A percentile compares a stretch with the other conserved stretches of the same genome.
These are phyloP conservation scores for Solanum lycopersicoides DNA, from an alignment of 257 asterid genomes.

Conservation along the genomic window DNA sequence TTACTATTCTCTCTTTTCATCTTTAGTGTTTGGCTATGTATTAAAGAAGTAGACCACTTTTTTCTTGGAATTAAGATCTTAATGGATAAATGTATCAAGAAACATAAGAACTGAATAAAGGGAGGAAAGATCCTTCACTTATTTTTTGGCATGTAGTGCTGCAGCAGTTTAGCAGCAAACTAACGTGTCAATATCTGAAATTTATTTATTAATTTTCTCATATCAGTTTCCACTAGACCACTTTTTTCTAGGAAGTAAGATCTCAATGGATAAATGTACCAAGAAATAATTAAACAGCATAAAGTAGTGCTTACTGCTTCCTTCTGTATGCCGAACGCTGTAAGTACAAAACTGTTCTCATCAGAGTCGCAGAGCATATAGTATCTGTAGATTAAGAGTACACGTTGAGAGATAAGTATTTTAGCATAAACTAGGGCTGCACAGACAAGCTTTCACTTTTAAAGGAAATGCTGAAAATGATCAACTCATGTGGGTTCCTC, in stretches of 20 bases:
- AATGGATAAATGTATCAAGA: neutral
- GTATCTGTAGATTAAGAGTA: neutral
- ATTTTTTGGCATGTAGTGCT: neutral
- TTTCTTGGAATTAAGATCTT: neutral
- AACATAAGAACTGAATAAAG: neutral
- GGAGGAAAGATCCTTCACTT: neutral
- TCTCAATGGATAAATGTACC: neutral
- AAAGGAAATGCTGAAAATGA: neutral
- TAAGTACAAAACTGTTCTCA: neutral
- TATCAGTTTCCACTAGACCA: neutral
- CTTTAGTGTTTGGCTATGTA: neutral
- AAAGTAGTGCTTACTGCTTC: slow-evolving; percentile 47
- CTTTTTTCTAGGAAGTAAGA: neutral
- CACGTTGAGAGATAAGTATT: neutral
- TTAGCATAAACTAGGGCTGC: neutral
- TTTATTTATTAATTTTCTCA: too few species aligned
- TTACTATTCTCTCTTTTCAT: neutral
- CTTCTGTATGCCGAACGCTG: neutral
- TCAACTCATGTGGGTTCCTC: neutral
- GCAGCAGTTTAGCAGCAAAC: neutral
- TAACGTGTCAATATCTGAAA: neutral
- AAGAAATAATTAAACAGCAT: neutral
- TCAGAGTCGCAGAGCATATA: slow-evolving; percentile 49
- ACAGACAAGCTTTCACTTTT: neutral
- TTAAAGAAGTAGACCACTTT: neutral